phyloP scores from a whole-genome alignment of 2,329 filamentous ascomycete species.

The Sporothrix pseudoabietina region DNA sequence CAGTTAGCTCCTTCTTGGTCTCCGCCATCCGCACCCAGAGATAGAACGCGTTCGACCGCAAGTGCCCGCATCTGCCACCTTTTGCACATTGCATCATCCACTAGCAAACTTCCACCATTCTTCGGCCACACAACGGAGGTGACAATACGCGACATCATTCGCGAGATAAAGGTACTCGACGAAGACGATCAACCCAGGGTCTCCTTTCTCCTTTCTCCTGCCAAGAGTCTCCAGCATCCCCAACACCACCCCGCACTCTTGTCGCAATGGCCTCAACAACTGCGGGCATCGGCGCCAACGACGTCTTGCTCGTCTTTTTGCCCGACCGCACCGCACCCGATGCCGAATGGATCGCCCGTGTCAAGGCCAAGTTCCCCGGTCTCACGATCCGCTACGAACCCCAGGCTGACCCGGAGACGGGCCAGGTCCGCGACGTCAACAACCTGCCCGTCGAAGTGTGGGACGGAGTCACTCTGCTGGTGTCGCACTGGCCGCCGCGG shows the following conservation, averaged over 20 bases:
- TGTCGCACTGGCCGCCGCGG: constrained; percentile 41
- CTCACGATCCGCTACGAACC: constrained; percentile 44
- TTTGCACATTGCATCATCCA: constrained; percentile 17
- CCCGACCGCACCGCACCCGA: constrained; percentile 38
- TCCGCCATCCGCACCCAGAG: too few species aligned
- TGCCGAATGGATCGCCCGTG: constrained; percentile 42
- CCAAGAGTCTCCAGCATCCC: not conserved
- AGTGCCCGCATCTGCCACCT: not conserved
- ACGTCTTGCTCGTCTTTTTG: constrained; percentile 47
- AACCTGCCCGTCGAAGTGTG: constrained; percentile 40
- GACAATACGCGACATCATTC: not conserved
- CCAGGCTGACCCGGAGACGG: constrained; percentile 29
- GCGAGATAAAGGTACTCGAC: not conserved
- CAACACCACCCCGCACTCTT: not conserved
- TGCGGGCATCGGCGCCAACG: constrained; percentile 39
- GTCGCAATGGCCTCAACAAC: not conserved
- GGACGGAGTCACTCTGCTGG: constrained; percentile 48
- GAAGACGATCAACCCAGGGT: not conserved
- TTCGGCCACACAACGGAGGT: not conserved
- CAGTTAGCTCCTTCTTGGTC: not conserved
- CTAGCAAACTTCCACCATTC: constrained; percentile 19
- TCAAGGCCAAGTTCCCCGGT: constrained; percentile 44
- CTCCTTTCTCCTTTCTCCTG: not conserved
- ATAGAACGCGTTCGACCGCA: too few species aligned
- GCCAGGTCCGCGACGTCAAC: constrained; percentile 33